These are phyloP conservation scores for Allium cepa DNA, from an alignment of 106 monocot genomes.

Conservation along the genomic window DNA sequence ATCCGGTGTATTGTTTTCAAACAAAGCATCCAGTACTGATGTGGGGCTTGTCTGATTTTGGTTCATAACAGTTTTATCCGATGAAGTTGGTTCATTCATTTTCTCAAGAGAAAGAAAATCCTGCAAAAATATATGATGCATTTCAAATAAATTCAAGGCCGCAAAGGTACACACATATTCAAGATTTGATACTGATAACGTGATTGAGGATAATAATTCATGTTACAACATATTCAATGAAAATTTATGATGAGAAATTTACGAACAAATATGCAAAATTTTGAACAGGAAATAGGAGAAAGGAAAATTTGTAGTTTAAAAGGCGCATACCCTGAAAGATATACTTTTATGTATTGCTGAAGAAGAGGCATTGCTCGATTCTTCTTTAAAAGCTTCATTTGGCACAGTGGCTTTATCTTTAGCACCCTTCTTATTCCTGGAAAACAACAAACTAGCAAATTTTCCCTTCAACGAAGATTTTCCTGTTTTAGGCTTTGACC, in stretches of 20 bases:
- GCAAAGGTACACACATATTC: too few species aligned
- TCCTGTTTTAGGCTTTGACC: constrained; percentile 32
- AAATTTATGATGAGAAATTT: too few species aligned
- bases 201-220: too few species aligned
- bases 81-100: constrained; percentile 4
- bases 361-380: constrained; percentile 11
- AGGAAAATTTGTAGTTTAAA: not conserved
- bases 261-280: not conserved
- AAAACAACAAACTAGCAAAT: constrained; percentile 66
- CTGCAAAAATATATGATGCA: constrained; percentile 15
- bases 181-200: too few species aligned
- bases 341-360: constrained; percentile 8
- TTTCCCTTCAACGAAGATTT: constrained; percentile 66
- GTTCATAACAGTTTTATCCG: constrained; percentile 8
- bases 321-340: constrained; percentile 27
- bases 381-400: not conserved
- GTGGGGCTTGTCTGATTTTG: constrained; percentile 37
- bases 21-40: constrained; percentile 36
- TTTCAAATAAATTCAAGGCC: too few species aligned
- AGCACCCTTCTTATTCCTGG: constrained; percentile 40
- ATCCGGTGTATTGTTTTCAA: constrained; percentile 25
- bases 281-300: not conserved
- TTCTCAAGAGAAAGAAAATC: constrained; percentile 29
- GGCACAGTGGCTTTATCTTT: constrained; percentile 29
- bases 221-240: too few species aligned